These are phyloP conservation scores for Sporothrix curviconia DNA, from an alignment of 2,329 filamentous ascomycete species.

Conservation along the genomic window DNA sequence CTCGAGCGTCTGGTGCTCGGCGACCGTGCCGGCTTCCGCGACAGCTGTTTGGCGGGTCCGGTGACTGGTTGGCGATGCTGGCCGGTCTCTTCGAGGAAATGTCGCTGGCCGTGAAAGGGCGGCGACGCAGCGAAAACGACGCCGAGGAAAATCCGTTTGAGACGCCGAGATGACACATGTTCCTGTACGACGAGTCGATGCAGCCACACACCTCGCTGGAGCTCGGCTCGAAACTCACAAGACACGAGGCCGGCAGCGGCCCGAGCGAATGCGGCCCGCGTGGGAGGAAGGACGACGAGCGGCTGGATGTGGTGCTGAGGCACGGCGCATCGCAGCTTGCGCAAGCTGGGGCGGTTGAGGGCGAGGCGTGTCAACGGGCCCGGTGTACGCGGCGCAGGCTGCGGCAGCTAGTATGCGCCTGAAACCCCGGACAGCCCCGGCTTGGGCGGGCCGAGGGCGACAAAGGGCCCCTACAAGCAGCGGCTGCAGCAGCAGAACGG, in stretches of 20 bases:
- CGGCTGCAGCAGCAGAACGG: conserved; percentile 27
- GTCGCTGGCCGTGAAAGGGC: conserved; percentile 22
- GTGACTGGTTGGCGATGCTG: conserved; percentile 34
- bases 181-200: conserved; percentile 61
- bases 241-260: conserved; percentile 30
- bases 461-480: conserved; percentile 43
- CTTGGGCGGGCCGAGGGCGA: conserved; percentile 52
- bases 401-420: conserved; percentile 67
- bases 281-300: conserved; percentile 97
- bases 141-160: conserved; percentile 22
- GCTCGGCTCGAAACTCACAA: conserved; percentile 20
- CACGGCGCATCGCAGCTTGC: conserved; percentile 64
- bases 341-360: conserved; percentile 75
- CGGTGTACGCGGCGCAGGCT: conserved; percentile 77
- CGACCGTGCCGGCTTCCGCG: conserved; percentile 72
- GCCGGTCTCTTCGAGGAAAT: conserved; percentile 31
- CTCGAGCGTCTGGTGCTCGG: conserved; percentile 86
- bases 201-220: conserved; percentile 5
- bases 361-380: conserved; percentile 76
- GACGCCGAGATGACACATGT: conserved; percentile 73
- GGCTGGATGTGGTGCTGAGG: conserved; percentile 76
- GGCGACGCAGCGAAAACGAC: conserved; percentile 17
- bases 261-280: conserved; percentile 45
- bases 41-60: conserved; percentile 52
- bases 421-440: conserved; percentile 54